A percentile compares a stretch with the other conserved stretches of the same genome.
phyloP scores from a whole-genome alignment of 2,329 filamentous ascomycete species.

The Cytospora piceicola region DNA sequence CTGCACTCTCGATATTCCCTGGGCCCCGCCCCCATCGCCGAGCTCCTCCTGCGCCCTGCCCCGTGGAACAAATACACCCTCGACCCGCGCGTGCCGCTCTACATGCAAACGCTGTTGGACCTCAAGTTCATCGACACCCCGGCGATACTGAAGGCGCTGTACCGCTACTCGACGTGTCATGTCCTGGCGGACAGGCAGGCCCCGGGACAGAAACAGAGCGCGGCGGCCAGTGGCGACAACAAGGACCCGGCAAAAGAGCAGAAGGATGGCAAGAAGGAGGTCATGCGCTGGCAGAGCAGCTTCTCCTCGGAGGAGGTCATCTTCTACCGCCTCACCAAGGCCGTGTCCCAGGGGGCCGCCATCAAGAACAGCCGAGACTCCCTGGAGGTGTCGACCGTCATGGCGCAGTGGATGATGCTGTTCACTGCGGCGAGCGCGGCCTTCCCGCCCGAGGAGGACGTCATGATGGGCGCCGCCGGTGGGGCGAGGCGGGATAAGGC shows the following conservation, averaged over 20 bases:
- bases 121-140: constrained; percentile 57
- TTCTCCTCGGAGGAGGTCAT: constrained; percentile 82
- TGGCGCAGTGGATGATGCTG: constrained; percentile 63
- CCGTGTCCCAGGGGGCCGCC: constrained; percentile 64
- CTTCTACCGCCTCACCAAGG: constrained; percentile 89
- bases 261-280: constrained; percentile 31
- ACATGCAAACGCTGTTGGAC: constrained; percentile 59
- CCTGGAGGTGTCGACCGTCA: constrained; percentile 52
- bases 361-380: constrained; percentile 54
- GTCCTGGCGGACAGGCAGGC: constrained; percentile 35
- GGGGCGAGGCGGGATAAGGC: constrained; percentile 44
- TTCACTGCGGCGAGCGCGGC: constrained; percentile 56
- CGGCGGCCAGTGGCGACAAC: constrained; percentile 26
- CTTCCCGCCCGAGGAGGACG: constrained; percentile 48
- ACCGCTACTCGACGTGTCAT: constrained; percentile 61
- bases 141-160: constrained; percentile 58
- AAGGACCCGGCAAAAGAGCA: constrained; percentile 20
- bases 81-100: constrained; percentile 63
- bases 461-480: constrained; percentile 46
- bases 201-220: constrained; percentile 19
- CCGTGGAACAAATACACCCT: constrained; percentile 52
- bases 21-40: constrained; percentile 55
- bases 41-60: constrained; percentile 62
- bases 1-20: constrained; percentile 57
- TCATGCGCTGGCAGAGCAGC: constrained; percentile 57